phyloP scores from a whole-genome alignment of 371 early-diverging fungal species.

The Mucor irregularis region DNA sequence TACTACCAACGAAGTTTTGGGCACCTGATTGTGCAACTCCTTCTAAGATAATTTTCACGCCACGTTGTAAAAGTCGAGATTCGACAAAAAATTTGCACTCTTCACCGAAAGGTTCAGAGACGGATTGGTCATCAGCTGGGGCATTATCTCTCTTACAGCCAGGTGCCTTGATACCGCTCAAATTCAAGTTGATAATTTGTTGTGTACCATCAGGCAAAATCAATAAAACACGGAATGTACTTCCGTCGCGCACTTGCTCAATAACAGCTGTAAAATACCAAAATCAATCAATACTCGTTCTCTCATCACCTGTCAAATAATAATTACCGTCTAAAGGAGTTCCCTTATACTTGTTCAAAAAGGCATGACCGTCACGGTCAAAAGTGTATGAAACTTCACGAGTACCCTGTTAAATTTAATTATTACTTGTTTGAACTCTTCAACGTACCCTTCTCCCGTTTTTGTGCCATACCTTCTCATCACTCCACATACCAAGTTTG shows the following conservation, averaged over 20 bases:
- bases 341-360: constrained; percentile 82
- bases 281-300: neutral
- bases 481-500: constrained; percentile 78
- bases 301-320: too few relatives aligned
- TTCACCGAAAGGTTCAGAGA: constrained; percentile 89
- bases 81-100: constrained; percentile 94
- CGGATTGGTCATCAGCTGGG: constrained; percentile 41
- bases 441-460: too few relatives aligned
- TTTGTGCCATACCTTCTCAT: constrained; percentile 46
- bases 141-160: constrained; percentile 75
- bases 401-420: constrained; percentile 37
- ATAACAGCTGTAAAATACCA: constrained; percentile 63
- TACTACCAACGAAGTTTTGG: constrained; percentile 74
- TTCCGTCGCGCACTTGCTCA: constrained; percentile 94
- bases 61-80: constrained; percentile 85
- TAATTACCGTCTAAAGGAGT: constrained; percentile 71
- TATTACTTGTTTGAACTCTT: neutral
- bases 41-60: constrained; percentile 85
- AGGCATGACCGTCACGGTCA: constrained; percentile 71
- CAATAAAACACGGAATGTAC: constrained; percentile 79
- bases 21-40: constrained; percentile 57
- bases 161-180: constrained; percentile 92
- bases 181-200: constrained; percentile 75
- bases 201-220: constrained; percentile 58
- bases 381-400: constrained; percentile 59